Evolutionary conservation across 1,139 yeast species (phyloP), one percentile per base, ranked within the genome.

Genomic region (Geotrichum phurueaensis): DNA sequence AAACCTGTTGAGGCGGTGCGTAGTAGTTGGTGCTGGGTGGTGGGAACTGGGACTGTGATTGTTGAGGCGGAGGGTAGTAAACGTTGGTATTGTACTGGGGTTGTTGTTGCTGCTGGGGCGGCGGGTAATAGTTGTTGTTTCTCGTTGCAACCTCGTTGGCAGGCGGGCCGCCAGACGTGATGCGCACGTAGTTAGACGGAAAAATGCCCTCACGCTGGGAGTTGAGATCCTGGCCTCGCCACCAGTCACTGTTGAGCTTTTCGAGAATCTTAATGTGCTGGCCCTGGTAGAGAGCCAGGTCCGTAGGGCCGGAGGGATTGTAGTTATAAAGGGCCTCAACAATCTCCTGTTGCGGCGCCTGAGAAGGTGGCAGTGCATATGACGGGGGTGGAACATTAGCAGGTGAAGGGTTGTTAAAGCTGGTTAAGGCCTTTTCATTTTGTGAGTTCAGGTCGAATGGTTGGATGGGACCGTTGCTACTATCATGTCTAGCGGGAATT

Each of bases 231-330:
- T 78, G 78, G 52, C 99, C 98, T 71, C 84, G 87, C 90, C 95
- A 91, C 98, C 99, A 92, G 71, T 91, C 95, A 51, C 81, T 81
- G 25, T 95, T 89, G 62, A 87, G 79, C 70, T 84, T 89, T 70
- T 91, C 96, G 6, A 83, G 64, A 9, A 94, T 82, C 50, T 82
- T 81, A 59, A 94, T 73, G 69, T 81, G 83, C 64, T 87, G 92
- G 56, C 95, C 97, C 56, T 78, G 80, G 54, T 68, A 70, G 55
- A 92, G 78, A 6, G 73, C 74, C 68, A 92, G 76, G 72, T 92
- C 99, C 51, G 85, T 94, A 0, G 82, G 77, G 71, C 89, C 90
- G 66, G 84, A 87, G 0, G 87, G 81, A 5, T 73, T 73, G 72
- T 85, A 91, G 67, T 84, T 90, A 73, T 87, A 94, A 55, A 87